Evolutionary conservation across 768 basidiomycete species (phyloP), one percentile per base, ranked within the genome.

Genomic region (Tricholomella constricta): DNA sequence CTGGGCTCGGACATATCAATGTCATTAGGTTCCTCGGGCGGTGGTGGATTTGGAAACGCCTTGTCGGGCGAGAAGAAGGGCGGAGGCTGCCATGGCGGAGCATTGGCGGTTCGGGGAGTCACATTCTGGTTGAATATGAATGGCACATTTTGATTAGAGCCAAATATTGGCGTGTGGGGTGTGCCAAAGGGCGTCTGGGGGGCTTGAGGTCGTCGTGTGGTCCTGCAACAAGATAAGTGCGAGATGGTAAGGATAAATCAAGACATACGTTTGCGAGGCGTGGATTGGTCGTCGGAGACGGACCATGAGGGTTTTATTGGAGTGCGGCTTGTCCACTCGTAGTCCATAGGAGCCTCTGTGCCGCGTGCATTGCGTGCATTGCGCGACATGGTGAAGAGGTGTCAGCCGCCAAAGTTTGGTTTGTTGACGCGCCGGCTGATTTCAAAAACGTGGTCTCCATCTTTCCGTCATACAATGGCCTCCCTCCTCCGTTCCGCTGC

Each of bases 291-390:
- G 22, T 82, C 78, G 19, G 56, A 50, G 20, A 20, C 23, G 31
- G 51, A 80, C 88, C 88, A 89, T 2, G 77, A 81, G 2, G 85
- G 82, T 63, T 75, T 82, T 51, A 76, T 70, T 32, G 69, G 65
- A 49, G 81, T 78, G 22, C 89, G 79, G 59, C 84, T 83, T 8
- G 90, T 92, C 74, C 86, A 92, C 66, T 92, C 84, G 69, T 85
- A 94, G 69, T 94, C 91, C 91, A 94, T 94, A 4, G 91, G 91
- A 3, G 86, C 88, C 65, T 92, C 91, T 44, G 75, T 89, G 11
- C 63, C 51, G 44, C 63, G 50, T 32, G 47, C 35, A 6, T 31
- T 60, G 44, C 63, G 50, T 37, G 47, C 31, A 6, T 36, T 60
- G 86, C 88, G 61, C 86, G 79, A 49, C 72, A 67, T 47, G 62